phyloP scores from a whole-genome alignment of 306 rosid species.

The Vicia villosa region DNA sequence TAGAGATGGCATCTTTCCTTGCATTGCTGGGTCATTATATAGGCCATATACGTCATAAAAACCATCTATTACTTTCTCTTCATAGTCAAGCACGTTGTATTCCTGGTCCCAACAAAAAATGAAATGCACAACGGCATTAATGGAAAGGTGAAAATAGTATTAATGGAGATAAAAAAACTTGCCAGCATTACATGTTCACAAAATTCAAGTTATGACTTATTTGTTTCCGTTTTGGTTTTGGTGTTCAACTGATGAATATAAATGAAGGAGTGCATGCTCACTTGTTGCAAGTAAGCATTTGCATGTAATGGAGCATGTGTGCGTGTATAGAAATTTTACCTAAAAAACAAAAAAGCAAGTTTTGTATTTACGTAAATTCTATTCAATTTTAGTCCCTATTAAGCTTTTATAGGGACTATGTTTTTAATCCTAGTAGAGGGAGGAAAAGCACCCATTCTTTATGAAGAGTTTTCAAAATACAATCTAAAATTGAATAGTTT shows the following conservation, averaged over 20 bases:
- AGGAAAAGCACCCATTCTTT: background rate
- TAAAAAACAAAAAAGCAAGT: constrained; percentile 20
- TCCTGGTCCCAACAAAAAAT: constrained; percentile 54
- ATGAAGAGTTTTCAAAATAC: background rate
- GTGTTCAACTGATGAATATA: constrained; percentile 19
- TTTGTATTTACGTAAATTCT: background rate
- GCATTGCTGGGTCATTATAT: constrained; percentile 65
- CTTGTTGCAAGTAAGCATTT: constrained; percentile 20
- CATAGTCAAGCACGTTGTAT: constrained; percentile 87
- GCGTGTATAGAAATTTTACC: background rate
- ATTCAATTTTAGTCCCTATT: background rate
- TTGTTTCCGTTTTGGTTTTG: constrained; percentile 27
- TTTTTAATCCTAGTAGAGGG: background rate
- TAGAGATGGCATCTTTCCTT: constrained; percentile 91
- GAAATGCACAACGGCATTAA: constrained; percentile 38
- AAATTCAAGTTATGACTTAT: constrained; percentile 9
- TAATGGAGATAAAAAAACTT: constrained; percentile 18
- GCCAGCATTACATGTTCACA: constrained; percentile 27
- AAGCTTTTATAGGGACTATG: background rate
- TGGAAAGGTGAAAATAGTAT: background rate
- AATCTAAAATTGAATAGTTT: background rate
- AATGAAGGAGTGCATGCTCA: constrained; percentile 8
- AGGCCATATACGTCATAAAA: constrained; percentile 84
- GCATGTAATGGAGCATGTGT: constrained; percentile 7
- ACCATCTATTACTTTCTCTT: constrained; percentile 87